Conservation (phyloP, 2,329 filamentous ascomycete species). For the Raffaelea arxii region DNA sequence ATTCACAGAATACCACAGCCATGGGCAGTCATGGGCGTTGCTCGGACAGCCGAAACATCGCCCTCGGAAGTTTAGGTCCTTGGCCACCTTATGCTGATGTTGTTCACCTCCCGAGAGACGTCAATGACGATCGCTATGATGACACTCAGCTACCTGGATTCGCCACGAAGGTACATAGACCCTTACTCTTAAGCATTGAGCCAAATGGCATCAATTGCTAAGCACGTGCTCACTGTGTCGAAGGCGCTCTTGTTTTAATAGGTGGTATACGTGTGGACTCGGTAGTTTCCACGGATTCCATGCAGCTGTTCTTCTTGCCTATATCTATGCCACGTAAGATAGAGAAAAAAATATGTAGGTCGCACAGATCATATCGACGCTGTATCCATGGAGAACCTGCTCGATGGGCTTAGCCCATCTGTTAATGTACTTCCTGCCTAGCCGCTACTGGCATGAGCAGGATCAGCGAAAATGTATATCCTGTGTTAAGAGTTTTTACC, state of each 20-base stretch:
- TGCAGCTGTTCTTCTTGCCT: neutral
- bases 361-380: neutral
- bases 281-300: neutral
- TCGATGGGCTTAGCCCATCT: neutral
- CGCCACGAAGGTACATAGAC: neutral
- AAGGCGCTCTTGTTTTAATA: neutral
- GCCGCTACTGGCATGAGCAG: neutral
- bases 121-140: neutral
- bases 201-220: neutral
- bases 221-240: neutral
- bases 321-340: neutral
- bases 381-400: neutral
- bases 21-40: constrained; percentile 1
- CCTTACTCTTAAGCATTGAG: neutral
- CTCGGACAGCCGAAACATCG: neutral
- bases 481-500: neutral
- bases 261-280: neutral
- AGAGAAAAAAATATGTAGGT: neutral
- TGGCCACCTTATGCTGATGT: neutral
- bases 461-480: neutral
- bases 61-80: neutral
- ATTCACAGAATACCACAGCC: too few relatives aligned
- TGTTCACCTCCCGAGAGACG: neutral
- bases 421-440: neutral
- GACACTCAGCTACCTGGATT: neutral